Evolutionary conservation across 2,329 filamentous ascomycete species (phyloP).

Genomic region (Metarhizium rileyi): DNA sequence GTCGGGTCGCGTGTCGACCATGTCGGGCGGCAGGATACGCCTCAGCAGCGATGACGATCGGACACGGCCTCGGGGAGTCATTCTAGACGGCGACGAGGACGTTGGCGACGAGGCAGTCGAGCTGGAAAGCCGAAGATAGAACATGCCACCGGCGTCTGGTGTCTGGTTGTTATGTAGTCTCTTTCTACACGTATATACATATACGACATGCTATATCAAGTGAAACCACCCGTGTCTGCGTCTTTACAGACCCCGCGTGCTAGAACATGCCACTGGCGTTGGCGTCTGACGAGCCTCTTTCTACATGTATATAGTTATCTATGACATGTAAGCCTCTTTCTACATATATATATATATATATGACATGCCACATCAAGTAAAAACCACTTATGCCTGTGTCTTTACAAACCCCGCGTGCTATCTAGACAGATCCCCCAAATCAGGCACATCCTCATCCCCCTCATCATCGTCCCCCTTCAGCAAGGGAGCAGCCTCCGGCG

Average conservation of each 20-base stretch:
- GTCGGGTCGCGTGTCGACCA: constrained; percentile 40
- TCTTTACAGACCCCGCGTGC: too few relatives aligned
- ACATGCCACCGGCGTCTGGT: not conserved
- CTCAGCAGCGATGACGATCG: constrained; percentile 32
- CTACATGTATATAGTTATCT: not conserved
- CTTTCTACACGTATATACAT: too few relatives aligned
- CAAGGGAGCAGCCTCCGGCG: constrained; percentile 17
- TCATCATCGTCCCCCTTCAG: constrained; percentile 12
- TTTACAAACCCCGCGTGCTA: constrained; percentile 4
- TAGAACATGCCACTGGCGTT: too few relatives aligned
- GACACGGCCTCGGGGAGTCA: constrained; percentile 31
- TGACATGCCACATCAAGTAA: too few relatives aligned
- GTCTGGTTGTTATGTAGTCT: too few relatives aligned
- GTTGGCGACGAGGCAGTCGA: constrained; percentile 32
- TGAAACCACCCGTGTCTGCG: too few relatives aligned
- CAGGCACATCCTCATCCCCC: constrained; percentile 25
- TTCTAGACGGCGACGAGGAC: constrained; percentile 34
- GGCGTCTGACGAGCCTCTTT: not conserved
- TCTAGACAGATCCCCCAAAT: constrained; percentile 20
- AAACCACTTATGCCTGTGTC: not conserved
- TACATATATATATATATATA: too few relatives aligned
- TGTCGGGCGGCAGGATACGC: constrained; percentile 47
- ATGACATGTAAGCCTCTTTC: too few relatives aligned
- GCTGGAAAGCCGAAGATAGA: constrained; percentile 27
- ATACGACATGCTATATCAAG: too few relatives aligned